phyloP scores from a whole-genome alignment of 352 stramenopile genomes.

The Globisporangium solare region DNA sequence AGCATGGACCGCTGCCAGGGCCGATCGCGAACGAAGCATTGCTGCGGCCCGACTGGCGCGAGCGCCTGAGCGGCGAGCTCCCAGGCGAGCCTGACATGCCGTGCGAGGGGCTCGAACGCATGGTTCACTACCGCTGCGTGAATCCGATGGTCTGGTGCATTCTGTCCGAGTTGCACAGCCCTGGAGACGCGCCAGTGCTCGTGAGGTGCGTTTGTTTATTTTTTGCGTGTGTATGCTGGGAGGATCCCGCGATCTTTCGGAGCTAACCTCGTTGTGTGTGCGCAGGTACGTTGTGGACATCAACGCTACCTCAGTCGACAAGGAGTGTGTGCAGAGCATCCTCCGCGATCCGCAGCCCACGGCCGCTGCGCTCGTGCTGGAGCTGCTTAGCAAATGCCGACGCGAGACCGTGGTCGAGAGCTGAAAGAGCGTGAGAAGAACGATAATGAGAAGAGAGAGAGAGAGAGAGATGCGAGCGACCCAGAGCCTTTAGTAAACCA shows the following conservation, averaged over 20 bases:
- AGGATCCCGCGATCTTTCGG: neutral
- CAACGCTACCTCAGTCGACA: constrained; percentile 33
- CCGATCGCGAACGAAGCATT: constrained; percentile 63
- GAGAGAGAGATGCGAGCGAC: no score
- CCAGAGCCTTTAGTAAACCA: no score
- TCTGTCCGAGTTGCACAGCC: constrained; percentile 55
- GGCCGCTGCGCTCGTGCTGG: constrained; percentile 35
- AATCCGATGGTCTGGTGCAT: constrained; percentile 75
- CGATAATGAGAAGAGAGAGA: neutral
- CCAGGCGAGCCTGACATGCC: constrained; percentile 39
- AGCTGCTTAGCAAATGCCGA: constrained; percentile 38
- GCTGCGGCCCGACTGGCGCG: constrained; percentile 34
- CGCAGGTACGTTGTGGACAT: constrained; percentile 46
- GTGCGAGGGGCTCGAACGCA: constrained; percentile 33
- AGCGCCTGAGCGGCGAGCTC: constrained; percentile 20
- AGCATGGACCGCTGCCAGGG: constrained; percentile 44
- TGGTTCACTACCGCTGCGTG: constrained; percentile 64
- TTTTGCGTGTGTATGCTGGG: neutral
- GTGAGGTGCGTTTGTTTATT: constrained; percentile 14
- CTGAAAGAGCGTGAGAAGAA: neutral
- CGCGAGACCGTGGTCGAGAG: constrained; percentile 13
- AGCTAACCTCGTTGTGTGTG: constrained; percentile 2
- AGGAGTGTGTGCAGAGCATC: constrained; percentile 25
- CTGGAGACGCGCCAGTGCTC: constrained; percentile 41
- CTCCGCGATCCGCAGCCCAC: constrained; percentile 39